phyloP scores from a whole-genome alignment of 441 rosid genomes.

The Adansonia grandidieri region DNA sequence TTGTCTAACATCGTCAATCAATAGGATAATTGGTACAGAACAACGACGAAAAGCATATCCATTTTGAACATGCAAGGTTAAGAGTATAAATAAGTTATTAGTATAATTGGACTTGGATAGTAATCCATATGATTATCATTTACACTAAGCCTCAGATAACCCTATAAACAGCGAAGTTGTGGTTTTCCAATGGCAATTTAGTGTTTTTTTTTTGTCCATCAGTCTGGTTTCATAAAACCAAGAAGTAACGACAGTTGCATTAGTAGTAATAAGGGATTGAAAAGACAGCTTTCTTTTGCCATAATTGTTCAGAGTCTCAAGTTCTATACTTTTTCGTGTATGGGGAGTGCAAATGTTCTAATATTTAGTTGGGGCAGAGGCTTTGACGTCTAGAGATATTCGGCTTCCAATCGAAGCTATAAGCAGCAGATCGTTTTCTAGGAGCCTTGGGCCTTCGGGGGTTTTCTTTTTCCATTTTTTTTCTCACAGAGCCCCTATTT shows the following conservation, averaged over 20 bases:
- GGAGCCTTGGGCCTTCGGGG: no score
- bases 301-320: background rate
- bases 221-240: background rate
- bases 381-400: background rate
- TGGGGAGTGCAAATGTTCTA: background rate
- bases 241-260: background rate
- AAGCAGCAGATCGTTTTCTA: background rate
- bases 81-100: background rate
- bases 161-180: background rate
- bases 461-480: no score
- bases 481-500: no score
- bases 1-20: no score
- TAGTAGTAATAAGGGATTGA: background rate
- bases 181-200: background rate
- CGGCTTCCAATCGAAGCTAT: background rate
- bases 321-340: background rate
- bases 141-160: background rate
- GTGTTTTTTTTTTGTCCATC: background rate
- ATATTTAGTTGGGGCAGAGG: background rate
- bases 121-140: background rate
- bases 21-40: background rate
- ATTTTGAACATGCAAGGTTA: background rate
- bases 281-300: background rate
- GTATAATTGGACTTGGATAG: background rate
- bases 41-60: background rate